Base-by-base conservation (phyloP, 116 monocot genomes). In the Trichopus zeylanicus region DNA sequence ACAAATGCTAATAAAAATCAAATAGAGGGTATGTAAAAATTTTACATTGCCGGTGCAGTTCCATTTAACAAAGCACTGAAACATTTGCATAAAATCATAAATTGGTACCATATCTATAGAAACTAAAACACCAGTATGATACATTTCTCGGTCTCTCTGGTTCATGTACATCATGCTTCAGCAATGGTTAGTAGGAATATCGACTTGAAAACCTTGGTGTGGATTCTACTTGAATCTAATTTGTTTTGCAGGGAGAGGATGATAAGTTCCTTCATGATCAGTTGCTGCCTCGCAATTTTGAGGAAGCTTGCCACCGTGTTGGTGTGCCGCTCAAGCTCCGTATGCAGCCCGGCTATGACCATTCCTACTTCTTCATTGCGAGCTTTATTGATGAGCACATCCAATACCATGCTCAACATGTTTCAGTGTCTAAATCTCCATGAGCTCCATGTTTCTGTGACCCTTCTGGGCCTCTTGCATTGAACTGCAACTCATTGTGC, bases 331-430 rank as follows among this genome's bases (percentile, higher is more conserved):
- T 91, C 42, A 35, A 28, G 37, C 61, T 97, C 55, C 65, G 87
- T 19, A 64, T 88, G 79, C 91, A 91, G 38, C 82, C 84, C 31
- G 91, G 91, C 20, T 97, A 97, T 52, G 97, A 98, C 38, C 97
- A 98, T 71, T 91, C 91, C 15, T 98, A 98, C 65, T 91, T 56
- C 66, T 98, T 98, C 73, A 91, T 98, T 16, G 67, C 85, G 31
- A 98, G 62, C 42, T 98, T 98, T 57, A 82, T 98, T 7, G 87
- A 88, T 32, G 97, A 98, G 46, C 97, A 98, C 66, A 80, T 98
- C 39, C 35, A 46, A 22, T 84, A 88, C 56, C 97, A 98, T 75
- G 87, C 83, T 24, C 51, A 75, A 67, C 72, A 65, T 53, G 84
- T 97, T n/a, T n/a, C n/a, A n/a, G n/a, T n/a, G n/a, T n/a, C n/a